These are phyloP conservation scores for Wickerhamiella allomyrinae DNA, from an alignment of 805 yeast genomes.

Conservation along the genomic window DNA sequence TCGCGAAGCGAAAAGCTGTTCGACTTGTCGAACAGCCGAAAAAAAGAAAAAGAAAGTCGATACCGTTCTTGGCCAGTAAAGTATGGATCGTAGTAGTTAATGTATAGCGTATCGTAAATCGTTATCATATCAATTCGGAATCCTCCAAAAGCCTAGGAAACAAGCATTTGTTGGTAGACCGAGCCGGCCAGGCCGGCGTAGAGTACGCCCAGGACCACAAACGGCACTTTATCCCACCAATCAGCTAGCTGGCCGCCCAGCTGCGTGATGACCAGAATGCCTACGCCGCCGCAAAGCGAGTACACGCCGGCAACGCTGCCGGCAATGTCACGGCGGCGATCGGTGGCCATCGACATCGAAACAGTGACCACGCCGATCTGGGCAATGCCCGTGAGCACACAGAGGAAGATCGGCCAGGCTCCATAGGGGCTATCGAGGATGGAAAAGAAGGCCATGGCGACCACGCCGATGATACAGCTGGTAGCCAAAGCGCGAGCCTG, in stretches of 20 bases:
- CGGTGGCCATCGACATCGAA: conserved; percentile 48
- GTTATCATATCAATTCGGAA: too few relatives aligned
- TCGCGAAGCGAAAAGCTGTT: too few relatives aligned
- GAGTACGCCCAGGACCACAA: conserved; percentile 36
- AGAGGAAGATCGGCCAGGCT: conserved; percentile 25
- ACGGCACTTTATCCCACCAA: conserved; percentile 43
- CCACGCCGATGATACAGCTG: conserved; percentile 16
- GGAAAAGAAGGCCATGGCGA: conserved; percentile 10
- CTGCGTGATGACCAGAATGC: conserved; percentile 44
- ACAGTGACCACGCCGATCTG: conserved; percentile 49
- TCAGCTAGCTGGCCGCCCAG: conserved; percentile 52
- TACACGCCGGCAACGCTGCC: conserved; percentile 61
- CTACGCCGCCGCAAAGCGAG: conserved; percentile 54
- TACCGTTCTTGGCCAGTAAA: too few relatives aligned
- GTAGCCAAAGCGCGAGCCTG: conserved; percentile 24
- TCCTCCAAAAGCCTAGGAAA: too few relatives aligned
- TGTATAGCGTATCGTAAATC: too few relatives aligned
- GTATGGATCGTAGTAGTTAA: too few relatives aligned
- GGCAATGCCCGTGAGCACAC: conserved; percentile 40
- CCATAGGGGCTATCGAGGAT: conserved; percentile 26
- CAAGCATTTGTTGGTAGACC: neutral
- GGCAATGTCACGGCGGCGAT: conserved; percentile 31
- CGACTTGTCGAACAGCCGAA: too few relatives aligned
- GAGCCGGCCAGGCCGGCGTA: conserved; percentile 15
- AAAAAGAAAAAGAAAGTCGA: too few relatives aligned